Percentiles rank a stretch among this genome's conserved stretches.
phyloP scores from a whole-genome alignment of 1,284 basidiomycete species.

The Ceratobasidium sp. region DNA sequence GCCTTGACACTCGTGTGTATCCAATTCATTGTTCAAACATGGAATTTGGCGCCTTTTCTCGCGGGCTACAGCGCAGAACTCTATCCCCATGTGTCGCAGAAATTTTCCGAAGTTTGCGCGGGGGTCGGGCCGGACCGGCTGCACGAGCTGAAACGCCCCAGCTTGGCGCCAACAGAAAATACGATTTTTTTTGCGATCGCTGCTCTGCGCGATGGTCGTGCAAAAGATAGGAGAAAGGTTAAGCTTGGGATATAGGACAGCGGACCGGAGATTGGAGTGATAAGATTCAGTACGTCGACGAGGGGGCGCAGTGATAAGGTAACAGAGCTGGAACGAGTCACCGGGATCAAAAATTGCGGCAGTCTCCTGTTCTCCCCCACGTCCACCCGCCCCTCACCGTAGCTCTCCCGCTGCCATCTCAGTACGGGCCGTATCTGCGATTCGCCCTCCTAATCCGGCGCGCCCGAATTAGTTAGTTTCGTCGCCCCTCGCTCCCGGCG shows the following conservation, averaged over 20 bases:
- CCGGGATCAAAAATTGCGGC: conserved; percentile 42
- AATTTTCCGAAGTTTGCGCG: conserved; percentile 36
- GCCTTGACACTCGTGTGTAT: background rate
- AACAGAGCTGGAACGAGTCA: conserved; percentile 19
- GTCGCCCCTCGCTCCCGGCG: too few relatives aligned
- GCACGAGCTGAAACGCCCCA: background rate
- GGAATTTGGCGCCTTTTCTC: too few relatives aligned
- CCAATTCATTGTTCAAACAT: background rate
- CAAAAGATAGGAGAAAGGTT: too few relatives aligned
- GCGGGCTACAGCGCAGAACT: background rate
- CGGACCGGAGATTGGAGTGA: background rate
- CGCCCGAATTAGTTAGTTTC: conserved; percentile 31
- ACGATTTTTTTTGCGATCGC: background rate
- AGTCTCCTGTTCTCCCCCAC: conserved; percentile 11
- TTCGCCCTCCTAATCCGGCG: conserved; percentile 30
- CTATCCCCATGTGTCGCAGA: too few relatives aligned
- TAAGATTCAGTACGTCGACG: too few relatives aligned
- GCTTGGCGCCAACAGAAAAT: conserved; percentile 20
- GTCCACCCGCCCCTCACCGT: background rate
- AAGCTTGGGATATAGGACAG: too few relatives aligned
- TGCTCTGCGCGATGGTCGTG: background rate
- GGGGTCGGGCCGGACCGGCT: conserved; percentile 32
- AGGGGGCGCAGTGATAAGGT: conserved; percentile 19
- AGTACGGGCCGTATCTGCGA: conserved; percentile 40
- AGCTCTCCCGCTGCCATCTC: conserved; percentile 24